These are phyloP conservation scores for Raphanus hybrid DNA, from an alignment of 441 rosid genomes.

Conservation along the genomic window DNA sequence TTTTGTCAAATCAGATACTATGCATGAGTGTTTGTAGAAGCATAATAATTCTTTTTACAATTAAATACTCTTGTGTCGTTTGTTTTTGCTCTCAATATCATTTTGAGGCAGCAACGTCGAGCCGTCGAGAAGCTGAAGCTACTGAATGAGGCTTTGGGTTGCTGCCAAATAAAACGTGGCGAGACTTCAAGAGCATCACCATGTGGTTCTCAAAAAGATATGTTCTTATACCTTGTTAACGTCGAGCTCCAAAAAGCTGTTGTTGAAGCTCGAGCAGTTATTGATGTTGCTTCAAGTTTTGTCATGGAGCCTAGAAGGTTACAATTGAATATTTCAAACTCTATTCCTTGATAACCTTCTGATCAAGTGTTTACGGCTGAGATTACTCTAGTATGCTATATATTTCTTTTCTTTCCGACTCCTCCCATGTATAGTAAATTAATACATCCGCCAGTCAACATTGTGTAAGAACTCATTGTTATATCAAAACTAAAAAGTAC, in stretches of 20 bases:
- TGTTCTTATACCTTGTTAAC: constrained; percentile 49
- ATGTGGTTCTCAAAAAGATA: constrained; percentile 47
- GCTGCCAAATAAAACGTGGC: constrained; percentile 49
- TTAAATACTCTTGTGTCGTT: constrained; percentile 46
- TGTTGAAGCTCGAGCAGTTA: too few species aligned
- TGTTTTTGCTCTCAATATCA: constrained; percentile 29
- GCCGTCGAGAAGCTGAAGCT: constrained; percentile 51
- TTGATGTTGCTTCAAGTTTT: too few species aligned
- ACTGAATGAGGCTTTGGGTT: constrained; percentile 49
- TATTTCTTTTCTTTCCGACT: too few species aligned
- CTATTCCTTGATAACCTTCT: not conserved
- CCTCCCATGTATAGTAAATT: too few species aligned
- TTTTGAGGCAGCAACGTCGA: constrained; percentile 40
- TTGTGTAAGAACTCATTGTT: too few species aligned
- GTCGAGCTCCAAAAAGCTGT: constrained; percentile 43
- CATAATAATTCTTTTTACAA: constrained; percentile 38
- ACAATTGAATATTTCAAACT: not conserved
- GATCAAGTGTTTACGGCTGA: not conserved
- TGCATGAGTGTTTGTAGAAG: constrained; percentile 38
- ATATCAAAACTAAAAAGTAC: too few species aligned
- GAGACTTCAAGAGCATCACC: constrained; percentile 55
- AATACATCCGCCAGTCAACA: too few species aligned
- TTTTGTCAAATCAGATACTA: constrained; percentile 7
- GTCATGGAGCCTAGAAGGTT: too few species aligned
- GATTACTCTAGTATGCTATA: too few species aligned